phyloP scores from a whole-genome alignment of 2,329 filamentous ascomycete genomes.

The Dothiorella sarmentorum region DNA sequence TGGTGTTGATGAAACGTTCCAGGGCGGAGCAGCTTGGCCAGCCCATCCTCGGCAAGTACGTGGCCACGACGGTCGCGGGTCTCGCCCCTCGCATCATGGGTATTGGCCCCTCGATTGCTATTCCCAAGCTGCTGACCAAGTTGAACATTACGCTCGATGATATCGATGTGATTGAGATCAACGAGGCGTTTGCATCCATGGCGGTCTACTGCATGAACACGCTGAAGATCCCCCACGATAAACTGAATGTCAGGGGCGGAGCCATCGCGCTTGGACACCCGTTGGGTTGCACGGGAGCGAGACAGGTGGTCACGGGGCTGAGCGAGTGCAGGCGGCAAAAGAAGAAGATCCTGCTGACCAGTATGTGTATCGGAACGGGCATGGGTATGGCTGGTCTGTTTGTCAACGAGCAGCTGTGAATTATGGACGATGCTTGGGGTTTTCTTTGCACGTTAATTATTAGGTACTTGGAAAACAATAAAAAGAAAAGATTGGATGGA shows the following conservation, averaged over 20 bases:
- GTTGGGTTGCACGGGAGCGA: slow-evolving; percentile 70
- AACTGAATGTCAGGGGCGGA: slow-evolving; percentile 78
- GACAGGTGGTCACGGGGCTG: slow-evolving; percentile 85
- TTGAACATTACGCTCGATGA: slow-evolving; percentile 76
- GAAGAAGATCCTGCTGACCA: slow-evolving; percentile 88
- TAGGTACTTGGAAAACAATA: background rate
- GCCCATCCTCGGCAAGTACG: slow-evolving; percentile 92
- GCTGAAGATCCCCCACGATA: slow-evolving; percentile 66
- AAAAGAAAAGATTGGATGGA: too few species aligned
- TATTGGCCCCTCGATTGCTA: slow-evolving; percentile 71
- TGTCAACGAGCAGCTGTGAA: slow-evolving; percentile 56
- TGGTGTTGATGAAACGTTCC: slow-evolving; percentile 91
- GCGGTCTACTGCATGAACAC: slow-evolving; percentile 79
- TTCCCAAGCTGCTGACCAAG: slow-evolving; percentile 78
- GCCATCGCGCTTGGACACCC: slow-evolving; percentile 82
- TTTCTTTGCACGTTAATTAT: background rate
- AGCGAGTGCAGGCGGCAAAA: slow-evolving; percentile 79
- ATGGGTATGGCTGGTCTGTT: slow-evolving; percentile 66
- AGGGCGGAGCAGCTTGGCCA: slow-evolving; percentile 82
- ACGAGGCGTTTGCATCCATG: slow-evolving; percentile 98
- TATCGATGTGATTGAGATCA: slow-evolving; percentile 87
- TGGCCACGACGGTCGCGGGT: slow-evolving; percentile 85
- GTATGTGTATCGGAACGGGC: slow-evolving; percentile 76
- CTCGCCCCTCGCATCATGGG: slow-evolving; percentile 95
- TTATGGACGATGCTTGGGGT: background rate